Base-by-base conservation (phyloP, 225 moss, liverwort and hornwort species). In the Pleurozium schreberi region DNA sequence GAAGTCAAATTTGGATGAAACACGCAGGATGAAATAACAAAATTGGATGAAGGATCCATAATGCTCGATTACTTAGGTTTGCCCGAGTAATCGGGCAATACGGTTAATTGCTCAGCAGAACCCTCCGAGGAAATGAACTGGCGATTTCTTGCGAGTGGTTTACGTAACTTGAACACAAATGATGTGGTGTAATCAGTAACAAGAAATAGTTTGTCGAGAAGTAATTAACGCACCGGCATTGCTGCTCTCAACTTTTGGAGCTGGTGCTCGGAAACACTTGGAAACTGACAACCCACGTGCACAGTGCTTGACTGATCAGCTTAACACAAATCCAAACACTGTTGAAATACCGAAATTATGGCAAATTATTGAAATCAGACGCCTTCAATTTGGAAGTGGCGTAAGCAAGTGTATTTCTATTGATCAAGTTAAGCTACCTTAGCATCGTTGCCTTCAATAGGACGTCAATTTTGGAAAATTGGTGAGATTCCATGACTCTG, bases 261-360 rank as follows among this genome's bases (percentile, higher is more conserved):
- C 80, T 92, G 90, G 38, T n/a, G 57, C 60, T 67, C 42, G 40
- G 92, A 92, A 86, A 92, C 50, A n/a, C 90, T 73, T 43, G 90
- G 90, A 87, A 88, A 90, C 92, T 90, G 84, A 87, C 78, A 88
- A 86, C 57, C 62, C 65, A 62, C 10, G 42, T 63, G 36, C 42
- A 31, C 7, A 69, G 31, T 22, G 61, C 21, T n/a, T 36, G n/a
- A 75, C 38, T 28, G 71, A 61, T 86, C 13, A 80, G 73, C 73
- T 69, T 53, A 71, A 53, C 33, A 45, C 30, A 47, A 84, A 75
- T 53, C n/a, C 59, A 27, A 80, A 26, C 38, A 16, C 15, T 36
- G 15, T 77, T 6, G 0, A 15, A 15, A 25, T 15, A 15, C 25
- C 6, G 14, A 53, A 77, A 22, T n/a, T n/a, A n/a, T 38, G 36